Evolutionary conservation across 202 grass and related monocot species (phyloP).

Genomic region (Digitaria exilis): DNA sequence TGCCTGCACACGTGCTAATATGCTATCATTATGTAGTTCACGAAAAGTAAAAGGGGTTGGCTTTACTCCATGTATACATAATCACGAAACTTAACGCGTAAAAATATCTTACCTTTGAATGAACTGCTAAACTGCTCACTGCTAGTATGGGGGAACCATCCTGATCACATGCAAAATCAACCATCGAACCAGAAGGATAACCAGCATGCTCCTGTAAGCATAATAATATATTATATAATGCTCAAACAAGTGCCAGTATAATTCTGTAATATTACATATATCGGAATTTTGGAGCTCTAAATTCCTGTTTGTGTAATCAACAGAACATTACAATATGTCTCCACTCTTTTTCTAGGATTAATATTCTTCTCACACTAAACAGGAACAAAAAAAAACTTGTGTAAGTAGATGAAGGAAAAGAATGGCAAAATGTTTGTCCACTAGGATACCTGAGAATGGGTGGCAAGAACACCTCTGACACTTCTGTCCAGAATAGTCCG

Average conservation of each 20-base stretch:
- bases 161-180: constrained; percentile 86
- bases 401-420: background rate
- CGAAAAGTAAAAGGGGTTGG: background rate
- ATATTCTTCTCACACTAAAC: background rate
- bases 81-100: background rate
- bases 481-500: constrained; percentile 67
- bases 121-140: constrained; percentile 86
- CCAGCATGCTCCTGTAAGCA: constrained; percentile 69
- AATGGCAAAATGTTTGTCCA: background rate
- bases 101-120: constrained; percentile 70
- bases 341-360: background rate
- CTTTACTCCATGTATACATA: background rate
- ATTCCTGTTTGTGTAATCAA: constrained; percentile 6
- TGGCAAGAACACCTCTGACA: constrained; percentile 75
- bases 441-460: constrained; percentile 79
- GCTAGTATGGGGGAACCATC: constrained; percentile 92
- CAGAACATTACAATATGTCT: background rate
- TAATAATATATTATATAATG: constrained; percentile 26
- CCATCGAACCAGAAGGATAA: constrained; percentile 94
- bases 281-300: background rate
- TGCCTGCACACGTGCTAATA: background rate
- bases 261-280: background rate
- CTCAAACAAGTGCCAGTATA: background rate
- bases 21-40: background rate
- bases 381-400: constrained; percentile 12